These are phyloP conservation scores for Leishmania turanica DNA, from an alignment of 208 protist species.

Conservation along the genomic window DNA sequence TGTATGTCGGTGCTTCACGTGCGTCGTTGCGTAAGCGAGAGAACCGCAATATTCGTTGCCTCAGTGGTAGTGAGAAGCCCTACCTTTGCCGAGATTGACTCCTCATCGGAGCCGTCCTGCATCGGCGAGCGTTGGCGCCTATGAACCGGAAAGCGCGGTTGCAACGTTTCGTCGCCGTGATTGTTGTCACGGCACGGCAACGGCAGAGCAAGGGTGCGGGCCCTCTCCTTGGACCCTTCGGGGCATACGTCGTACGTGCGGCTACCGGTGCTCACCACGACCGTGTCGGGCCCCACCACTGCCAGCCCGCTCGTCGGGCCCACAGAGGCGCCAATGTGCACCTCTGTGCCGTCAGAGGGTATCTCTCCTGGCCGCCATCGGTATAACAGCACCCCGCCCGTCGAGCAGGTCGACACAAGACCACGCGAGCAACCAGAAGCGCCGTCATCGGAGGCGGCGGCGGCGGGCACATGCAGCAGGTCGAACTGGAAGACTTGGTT, in stretches of 20 bases:
- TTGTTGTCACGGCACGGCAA: not conserved
- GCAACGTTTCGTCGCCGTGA: not conserved
- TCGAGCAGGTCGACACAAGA: constrained; percentile 50
- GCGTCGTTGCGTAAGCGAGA: not conserved
- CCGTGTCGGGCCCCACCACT: constrained; percentile 13
- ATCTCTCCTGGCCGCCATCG: constrained; percentile 12
- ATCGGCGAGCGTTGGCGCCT: constrained; percentile 23
- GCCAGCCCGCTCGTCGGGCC: constrained; percentile 25
- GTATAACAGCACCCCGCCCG: constrained; percentile 52
- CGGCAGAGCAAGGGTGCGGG: not conserved
- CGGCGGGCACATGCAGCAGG: constrained; percentile 18
- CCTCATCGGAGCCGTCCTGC: constrained; percentile 7
- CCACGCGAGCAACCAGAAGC: constrained; percentile 1
- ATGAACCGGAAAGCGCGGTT: not conserved
- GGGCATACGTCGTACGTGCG: constrained; percentile 1
- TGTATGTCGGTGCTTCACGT: not conserved
- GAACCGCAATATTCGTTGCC: constrained; percentile 23
- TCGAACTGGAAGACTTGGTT: constrained; percentile 59
- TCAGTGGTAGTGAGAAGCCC: not conserved
- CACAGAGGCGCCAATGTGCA: constrained; percentile 7
- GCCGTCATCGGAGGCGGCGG: not conserved
- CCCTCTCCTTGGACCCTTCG: not conserved
- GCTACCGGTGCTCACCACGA: constrained; percentile 21
- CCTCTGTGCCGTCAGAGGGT: not conserved
- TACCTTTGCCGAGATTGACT: not conserved